Base-by-base conservation (phyloP, 345 rosid genomes). In the Salix brachista region DNA sequence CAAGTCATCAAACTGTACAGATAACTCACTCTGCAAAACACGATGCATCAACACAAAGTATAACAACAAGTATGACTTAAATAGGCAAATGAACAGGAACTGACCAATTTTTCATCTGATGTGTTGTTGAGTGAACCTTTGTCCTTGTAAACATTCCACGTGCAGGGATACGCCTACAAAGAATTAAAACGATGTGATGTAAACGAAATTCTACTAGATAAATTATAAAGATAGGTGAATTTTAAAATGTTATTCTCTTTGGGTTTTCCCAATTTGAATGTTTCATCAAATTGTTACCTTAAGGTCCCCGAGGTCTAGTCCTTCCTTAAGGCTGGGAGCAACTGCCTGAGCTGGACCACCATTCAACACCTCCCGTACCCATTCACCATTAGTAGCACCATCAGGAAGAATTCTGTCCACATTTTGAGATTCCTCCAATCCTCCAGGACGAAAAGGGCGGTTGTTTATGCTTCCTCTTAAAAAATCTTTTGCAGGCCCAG, bases 381-480 rank as follows among this genome's bases (percentile, higher is more conserved):
- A 95, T 68, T 88, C 89, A 73, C 99, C 96, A 85, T 84, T 87
- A 67, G 83, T 73, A 69, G 90, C 96, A 74, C 94, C 97, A 52
- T 86, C 89, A 71, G 97, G 96, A 71, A 93, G 80, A 78, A 80
- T 39, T 84, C 92, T 93, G 71, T 88, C 90, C 14, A 80, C 70
- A 77, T 91, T 81, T 69, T 83, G 89, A 72, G 95, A 78, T 79
- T 89, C 90, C 41, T 91, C 97, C 76, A 95, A 84, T 42, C 99
- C 99, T 77, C 99, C 99, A 17, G 99, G 99, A 61, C 90, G 91
- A 79, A 95, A 95, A 78, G 99, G 99, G 36, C 96, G 98, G 83
- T 87, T 93, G 79, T 81, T 90, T 81, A 88, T 86, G 86, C 98
- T 92, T 88, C 98, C 98, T 77, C 94, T 88, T 68, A 92, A 82